Base-by-base conservation (phyloP, 805 yeast genomes). In the Metschnikowia kofuensis region DNA sequence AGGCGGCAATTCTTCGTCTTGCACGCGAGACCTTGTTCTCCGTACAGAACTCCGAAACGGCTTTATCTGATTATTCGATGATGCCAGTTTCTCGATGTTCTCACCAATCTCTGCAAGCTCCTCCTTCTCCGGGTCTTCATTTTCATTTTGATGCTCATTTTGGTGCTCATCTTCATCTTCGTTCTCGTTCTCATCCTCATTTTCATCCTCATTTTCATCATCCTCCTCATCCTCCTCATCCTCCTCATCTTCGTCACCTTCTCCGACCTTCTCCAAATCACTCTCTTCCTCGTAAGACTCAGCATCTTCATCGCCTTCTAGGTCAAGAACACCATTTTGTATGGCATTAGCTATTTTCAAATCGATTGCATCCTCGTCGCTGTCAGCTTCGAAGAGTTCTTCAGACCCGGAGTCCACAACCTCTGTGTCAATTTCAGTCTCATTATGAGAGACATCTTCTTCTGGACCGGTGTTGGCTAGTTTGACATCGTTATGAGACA, bases 221-320 rank as follows among this genome's bases (percentile, higher is more conserved):
- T 35, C 55, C 5, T 42, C 52, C 4, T 40, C 45, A 10, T 38
- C 52, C 6, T 48, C 60, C 10, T 29, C 44, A 35, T 30, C 49
- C 4, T 44, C 48, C 61, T 57, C 66, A 4, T 54, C 63, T 10
- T 56, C 67, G 32, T 61, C 71, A 7, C 56, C 64, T 12, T 55
- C 54, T 6, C 56, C 54, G 14, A 58, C 63, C 9, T 47, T 60
- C 38, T 60, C 67, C 37, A 52, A 59, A 8, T 42, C 57, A 26
- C 52, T 56, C 13, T 50, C 49, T 3, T 26, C 46, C 27, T 44
- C 55, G 26, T 35, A 51, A 4, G 26, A 29, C 4, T 37, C 47
- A 42, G 51, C 53, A 14, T 47, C 58, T n/a, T 54, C 56, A 15
- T 53, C 47, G 10, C 60, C 62, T 4, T 56, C 61, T 7, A 39